phyloP scores from a whole-genome alignment of 148 eudicot genomes.

The Vaccinium myrtillus region DNA sequence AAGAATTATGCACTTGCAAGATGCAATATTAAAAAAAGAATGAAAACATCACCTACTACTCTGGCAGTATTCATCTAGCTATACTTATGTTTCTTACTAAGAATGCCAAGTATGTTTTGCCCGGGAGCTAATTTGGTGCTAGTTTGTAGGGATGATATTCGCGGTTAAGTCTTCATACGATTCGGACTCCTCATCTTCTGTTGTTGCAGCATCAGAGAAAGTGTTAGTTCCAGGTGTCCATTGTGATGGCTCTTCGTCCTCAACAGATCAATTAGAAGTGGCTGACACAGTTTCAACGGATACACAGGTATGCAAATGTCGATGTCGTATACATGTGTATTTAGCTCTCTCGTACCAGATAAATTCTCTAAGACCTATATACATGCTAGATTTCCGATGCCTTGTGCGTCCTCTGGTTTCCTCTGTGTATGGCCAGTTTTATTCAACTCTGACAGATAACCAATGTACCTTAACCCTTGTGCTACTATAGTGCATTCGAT shows the following conservation, averaged over 20 bases:
- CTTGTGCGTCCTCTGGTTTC: neutral
- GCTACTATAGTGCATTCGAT: too few relatives aligned
- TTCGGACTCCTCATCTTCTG: slow-evolving; percentile 54
- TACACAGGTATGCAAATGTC: slow-evolving; percentile 38
- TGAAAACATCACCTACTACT: slow-evolving; percentile 1
- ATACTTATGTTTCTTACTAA: neutral
- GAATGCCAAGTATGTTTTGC: neutral
- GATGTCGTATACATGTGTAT: neutral
- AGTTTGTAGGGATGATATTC: slow-evolving; percentile 65
- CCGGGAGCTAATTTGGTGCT: slow-evolving; percentile 26
- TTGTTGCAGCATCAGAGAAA: slow-evolving; percentile 62
- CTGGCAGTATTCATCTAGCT: neutral
- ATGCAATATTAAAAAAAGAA: neutral
- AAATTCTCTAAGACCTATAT: neutral
- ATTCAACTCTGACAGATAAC: neutral
- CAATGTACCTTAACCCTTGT: neutral
- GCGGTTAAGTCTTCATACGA: slow-evolving; percentile 59
- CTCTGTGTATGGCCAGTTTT: neutral
- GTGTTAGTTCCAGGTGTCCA: slow-evolving; percentile 77
- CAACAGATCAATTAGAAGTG: slow-evolving; percentile 39
- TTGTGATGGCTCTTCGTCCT: slow-evolving; percentile 41
- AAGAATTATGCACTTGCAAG: neutral
- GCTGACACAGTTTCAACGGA: slow-evolving; percentile 39
- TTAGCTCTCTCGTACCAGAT: neutral
- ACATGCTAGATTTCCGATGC: neutral